Percentiles rank a stretch among this genome's conserved stretches.
phyloP scores from a whole-genome alignment of 2,329 filamentous ascomycete genomes.

The Tolypocladium cylindrosporum region DNA sequence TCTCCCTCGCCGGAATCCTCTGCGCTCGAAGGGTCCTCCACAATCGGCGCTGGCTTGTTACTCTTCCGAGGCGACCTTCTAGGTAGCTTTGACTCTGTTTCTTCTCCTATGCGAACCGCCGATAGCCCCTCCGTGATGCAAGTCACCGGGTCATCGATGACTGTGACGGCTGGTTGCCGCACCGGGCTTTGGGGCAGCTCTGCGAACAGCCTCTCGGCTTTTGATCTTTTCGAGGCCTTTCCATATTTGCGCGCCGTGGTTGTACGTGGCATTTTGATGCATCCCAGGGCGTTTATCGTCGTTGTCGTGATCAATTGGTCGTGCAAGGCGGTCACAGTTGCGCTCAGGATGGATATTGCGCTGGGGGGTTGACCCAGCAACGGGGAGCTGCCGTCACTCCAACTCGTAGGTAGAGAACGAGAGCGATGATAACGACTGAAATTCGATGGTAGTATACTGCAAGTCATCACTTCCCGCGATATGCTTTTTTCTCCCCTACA shows the following conservation, averaged over 20 bases:
- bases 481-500: no score
- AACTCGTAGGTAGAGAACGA: no score
- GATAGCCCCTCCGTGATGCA: conserved; percentile 25
- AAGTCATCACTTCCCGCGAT: no score
- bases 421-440: no score
- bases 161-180: conserved; percentile 15
- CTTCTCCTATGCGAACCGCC: conserved; percentile 16
- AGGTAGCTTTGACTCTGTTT: not conserved
- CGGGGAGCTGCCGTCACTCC: not conserved
- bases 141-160: conserved; percentile 15
- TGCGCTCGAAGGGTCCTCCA: conserved; percentile 1
- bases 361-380: not conserved
- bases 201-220: conserved; percentile 37
- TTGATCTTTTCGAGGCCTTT: conserved; percentile 35
- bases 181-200: conserved; percentile 41
- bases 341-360: not conserved
- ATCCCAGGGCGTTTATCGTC: not conserved
- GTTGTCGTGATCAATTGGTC: not conserved
- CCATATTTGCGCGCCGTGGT: conserved; percentile 39
- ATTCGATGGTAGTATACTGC: no score
- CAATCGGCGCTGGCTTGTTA: conserved; percentile 1
- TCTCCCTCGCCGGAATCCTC: not conserved
- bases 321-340: not conserved
- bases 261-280: conserved; percentile 32
- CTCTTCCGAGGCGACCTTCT: conserved; percentile 8